Base-by-base conservation (phyloP, 2,329 filamentous ascomycete species). In the Trichoderma koningiopsis region DNA sequence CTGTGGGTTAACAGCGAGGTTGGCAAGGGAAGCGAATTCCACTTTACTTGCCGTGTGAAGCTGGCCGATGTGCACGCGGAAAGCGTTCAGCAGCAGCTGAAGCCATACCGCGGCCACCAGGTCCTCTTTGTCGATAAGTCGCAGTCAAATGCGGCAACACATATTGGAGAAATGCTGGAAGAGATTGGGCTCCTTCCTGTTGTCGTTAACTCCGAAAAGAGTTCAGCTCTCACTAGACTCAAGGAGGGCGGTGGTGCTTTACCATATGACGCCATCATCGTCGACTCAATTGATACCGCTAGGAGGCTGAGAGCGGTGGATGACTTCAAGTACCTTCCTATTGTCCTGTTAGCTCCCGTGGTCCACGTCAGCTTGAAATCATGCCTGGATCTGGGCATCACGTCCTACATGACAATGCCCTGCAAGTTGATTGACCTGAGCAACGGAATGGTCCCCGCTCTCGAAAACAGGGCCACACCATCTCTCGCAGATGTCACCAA, bases 401-500 rank as follows among this genome's bases (percentile, higher is more conserved):
- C 94, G n/a, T 97, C 94, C 62, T 98, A 97, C 81, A 97, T 98
- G 94, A 98, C 96, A 2, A 97, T 94, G 19, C 96, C 96, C 10
- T 98, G 96, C 81, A 88, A 95, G 76, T 89, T 95, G 5, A 97
- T 97, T 72, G 96, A 99, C 79, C 84, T 99, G 70, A 94, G 94
- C 70, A 98, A 98, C 76, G 95, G 94, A 73, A 94, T 99, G 87
- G 92, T 98, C 22, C 96, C 96, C 7, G 96, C 96, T 3, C 85
- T 99, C 29, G 96, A 98, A 81, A 96, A 96, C 75, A 88, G 95
- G 65, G 94, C 95, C 6, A 96, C 94, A 14, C 95, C 95, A 1
- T 92, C 93, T 14, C 89, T 97, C 63, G 93, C 94, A 2, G 95
- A 98, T 77, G 96, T 97, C 78, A 96, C 94, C 14, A 94, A 94